Evolutionary conservation across 2,329 filamentous ascomycete species (phyloP).

Genomic region (Trichoderma koningiopsis): DNA sequence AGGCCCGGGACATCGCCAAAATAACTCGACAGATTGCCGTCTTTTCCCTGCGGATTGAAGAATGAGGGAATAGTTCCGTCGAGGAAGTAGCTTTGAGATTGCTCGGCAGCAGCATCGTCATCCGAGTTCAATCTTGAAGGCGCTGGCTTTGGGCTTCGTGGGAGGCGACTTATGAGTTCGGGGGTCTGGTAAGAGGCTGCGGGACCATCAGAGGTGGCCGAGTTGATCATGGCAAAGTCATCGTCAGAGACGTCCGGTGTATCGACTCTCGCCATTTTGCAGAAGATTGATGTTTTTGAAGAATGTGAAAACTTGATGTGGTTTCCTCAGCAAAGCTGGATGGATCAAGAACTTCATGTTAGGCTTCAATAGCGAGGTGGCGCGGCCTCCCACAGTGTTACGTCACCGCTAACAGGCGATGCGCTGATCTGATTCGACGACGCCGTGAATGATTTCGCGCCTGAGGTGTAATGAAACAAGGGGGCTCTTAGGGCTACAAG

Average conservation of each 20-base stretch:
- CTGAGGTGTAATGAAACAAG: neutral
- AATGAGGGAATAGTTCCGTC: neutral
- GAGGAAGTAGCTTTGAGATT: neutral
- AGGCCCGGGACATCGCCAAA: neutral
- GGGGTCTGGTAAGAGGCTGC: conserved; percentile 6
- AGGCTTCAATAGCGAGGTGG: conserved; percentile 1
- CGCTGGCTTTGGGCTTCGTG: neutral
- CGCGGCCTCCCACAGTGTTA: neutral
- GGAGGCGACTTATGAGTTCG: conserved; percentile 5
- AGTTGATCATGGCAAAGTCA: conserved; percentile 14
- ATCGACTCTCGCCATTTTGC: neutral
- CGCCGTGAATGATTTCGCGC: neutral
- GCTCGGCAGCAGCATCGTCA: neutral
- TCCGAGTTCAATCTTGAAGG: neutral
- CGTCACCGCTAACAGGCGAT: neutral
- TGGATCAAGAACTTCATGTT: neutral
- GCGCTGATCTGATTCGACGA: neutral
- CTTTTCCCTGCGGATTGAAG: neutral
- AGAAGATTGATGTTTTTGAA: neutral
- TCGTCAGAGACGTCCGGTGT: conserved; percentile 4
- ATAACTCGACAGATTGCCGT: neutral
- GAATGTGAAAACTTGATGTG: neutral
- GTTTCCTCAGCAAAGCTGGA: neutral
- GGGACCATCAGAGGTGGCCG: conserved; percentile 1
- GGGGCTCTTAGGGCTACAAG: neutral